Conservation (phyloP, 192 early-diverging fungal genomes). For the Backusella westeae region DNA sequence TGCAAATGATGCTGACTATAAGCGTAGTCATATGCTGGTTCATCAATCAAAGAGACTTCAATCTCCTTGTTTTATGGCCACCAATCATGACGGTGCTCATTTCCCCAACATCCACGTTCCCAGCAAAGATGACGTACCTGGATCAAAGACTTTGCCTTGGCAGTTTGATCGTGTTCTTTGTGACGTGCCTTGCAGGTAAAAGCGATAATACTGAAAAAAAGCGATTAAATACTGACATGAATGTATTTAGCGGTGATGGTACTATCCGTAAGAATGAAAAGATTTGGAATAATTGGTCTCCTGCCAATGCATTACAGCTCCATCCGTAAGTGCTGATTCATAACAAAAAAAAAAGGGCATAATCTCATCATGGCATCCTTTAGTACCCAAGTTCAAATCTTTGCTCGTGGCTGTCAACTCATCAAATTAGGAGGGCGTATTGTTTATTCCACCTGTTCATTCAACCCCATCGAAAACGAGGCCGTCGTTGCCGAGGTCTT, state of each 20-base stretch:
- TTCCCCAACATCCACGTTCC: constrained; percentile 74
- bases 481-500: constrained; percentile 89
- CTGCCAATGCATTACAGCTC: constrained; percentile 72
- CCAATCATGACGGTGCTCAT: constrained; percentile 91
- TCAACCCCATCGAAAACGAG: constrained; percentile 98
- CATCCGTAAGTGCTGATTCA: constrained; percentile 49
- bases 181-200: constrained; percentile 89
- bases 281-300: constrained; percentile 88
- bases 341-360: background rate
- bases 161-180: constrained; percentile 96
- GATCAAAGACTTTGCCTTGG: constrained; percentile 6
- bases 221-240: background rate
- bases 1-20: constrained; percentile 95
- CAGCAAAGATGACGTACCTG: background rate
- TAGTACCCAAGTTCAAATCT: constrained; percentile 81
- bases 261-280: constrained; percentile 94
- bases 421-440: constrained; percentile 88
- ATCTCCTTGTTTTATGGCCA: constrained; percentile 90
- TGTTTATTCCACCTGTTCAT: constrained; percentile 98
- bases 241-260: constrained; percentile 80
- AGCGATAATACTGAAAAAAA: background rate
- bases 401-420: constrained; percentile 83
- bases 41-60: constrained; percentile 94
- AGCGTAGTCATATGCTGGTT: constrained; percentile 90
- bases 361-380: background rate